A percentile compares a stretch with the other conserved stretches of the same genome.
Evolutionary conservation across 352 stramenopile genomes (phyloP).

Genomic region (Phytopythium boreale): DNA sequence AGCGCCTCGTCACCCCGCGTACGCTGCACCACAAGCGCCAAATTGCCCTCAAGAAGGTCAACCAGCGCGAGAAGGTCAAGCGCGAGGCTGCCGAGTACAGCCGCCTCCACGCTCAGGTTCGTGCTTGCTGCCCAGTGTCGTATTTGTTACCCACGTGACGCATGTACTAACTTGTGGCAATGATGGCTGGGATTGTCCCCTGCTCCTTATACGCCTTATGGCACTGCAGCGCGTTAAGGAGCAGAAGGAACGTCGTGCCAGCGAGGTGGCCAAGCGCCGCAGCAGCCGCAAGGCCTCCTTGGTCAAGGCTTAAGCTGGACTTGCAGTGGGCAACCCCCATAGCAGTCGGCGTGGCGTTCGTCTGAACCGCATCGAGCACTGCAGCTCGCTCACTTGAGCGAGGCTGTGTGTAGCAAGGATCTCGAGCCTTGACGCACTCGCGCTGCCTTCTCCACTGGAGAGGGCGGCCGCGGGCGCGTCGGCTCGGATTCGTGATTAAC

Average conservation of each 20-base stretch:
- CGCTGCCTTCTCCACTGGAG: no score
- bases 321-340: constrained; percentile 16
- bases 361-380: neutral
- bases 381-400: neutral
- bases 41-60: constrained; percentile 82
- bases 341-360: constrained; percentile 7
- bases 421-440: neutral
- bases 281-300: constrained; percentile 95
- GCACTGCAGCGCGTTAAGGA: constrained; percentile 97
- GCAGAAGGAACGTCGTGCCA: constrained; percentile 97
- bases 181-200: constrained; percentile 36
- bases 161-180: constrained; percentile 37
- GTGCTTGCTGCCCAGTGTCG: constrained; percentile 19
- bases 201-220: constrained; percentile 93
- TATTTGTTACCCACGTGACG: neutral
- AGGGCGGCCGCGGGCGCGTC: neutral
- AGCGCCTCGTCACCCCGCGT: constrained; percentile 98
- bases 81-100: constrained; percentile 96
- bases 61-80: constrained; percentile 90
- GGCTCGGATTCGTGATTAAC: constrained; percentile 6
- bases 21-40: constrained; percentile 96
- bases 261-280: constrained; percentile 97
- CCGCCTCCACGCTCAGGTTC: constrained; percentile 94
- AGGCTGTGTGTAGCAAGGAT: neutral
- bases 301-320: constrained; percentile 83